phyloP scores from a whole-genome alignment of 148 eudicot genomes.

The Cornus kousa region DNA sequence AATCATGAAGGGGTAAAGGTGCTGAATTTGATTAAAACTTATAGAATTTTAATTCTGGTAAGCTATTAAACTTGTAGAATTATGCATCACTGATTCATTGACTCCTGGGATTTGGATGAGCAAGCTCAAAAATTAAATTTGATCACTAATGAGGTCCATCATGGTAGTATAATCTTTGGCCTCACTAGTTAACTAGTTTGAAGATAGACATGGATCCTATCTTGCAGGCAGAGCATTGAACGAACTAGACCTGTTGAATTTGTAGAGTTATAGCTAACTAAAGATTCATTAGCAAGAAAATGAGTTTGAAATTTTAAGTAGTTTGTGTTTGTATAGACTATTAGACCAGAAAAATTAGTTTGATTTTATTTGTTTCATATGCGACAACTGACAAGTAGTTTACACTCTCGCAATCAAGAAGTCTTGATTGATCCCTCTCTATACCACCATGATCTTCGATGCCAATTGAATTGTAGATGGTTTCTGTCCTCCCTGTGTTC shows the following conservation, averaged over 20 bases:
- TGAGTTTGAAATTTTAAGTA: too few relatives aligned
- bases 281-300: neutral
- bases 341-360: neutral
- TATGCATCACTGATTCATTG: neutral
- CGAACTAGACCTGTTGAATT: neutral
- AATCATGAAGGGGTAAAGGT: neutral
- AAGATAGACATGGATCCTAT: neutral
- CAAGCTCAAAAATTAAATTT: neutral
- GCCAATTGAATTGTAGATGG: neutral
- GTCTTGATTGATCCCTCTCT: neutral
- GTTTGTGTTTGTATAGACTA: too few relatives aligned
- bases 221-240: neutral
- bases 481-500: neutral
- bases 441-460: neutral
- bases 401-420: neutral
- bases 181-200: neutral
- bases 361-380: neutral
- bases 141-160: neutral
- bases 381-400: neutral
- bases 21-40: neutral
- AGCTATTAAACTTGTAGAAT: neutral
- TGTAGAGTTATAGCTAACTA: neutral
- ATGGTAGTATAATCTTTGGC: neutral
- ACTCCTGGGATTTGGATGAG: neutral
- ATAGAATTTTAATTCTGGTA: too few relatives aligned